phyloP scores from a whole-genome alignment of 75 land plant species.

The Isoetes taiwanensis region DNA sequence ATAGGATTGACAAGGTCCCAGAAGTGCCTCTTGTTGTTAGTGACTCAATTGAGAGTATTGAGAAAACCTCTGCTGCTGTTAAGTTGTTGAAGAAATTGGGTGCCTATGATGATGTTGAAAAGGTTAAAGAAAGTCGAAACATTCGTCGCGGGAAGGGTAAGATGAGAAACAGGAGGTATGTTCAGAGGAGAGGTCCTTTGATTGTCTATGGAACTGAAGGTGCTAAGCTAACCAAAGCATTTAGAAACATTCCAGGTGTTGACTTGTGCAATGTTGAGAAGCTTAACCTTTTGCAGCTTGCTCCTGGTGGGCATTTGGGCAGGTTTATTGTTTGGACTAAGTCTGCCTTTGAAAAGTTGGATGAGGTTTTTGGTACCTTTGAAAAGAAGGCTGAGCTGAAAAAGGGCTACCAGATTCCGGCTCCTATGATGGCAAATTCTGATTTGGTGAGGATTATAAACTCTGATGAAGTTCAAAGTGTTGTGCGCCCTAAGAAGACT shows the following conservation, averaged over 20 bases:
- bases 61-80: conserved; percentile 2
- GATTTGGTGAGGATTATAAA: conserved; percentile 13
- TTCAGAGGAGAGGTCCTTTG: conserved; percentile 10
- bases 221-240: conserved; percentile 13
- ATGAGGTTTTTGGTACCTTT: conserved; percentile 10
- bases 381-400: conserved; percentile 7
- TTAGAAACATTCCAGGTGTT: conserved; percentile 12
- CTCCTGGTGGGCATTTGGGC: conserved; percentile 10
- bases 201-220: conserved; percentile 16
- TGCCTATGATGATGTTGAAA: conserved; percentile 12
- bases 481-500: conserved; percentile 9
- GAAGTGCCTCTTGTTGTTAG: conserved; percentile 2
- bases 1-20: conserved; percentile 2
- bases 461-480: conserved; percentile 9
- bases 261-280: conserved; percentile 8
- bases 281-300: conserved; percentile 14
- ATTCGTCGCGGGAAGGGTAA: conserved; percentile 12
- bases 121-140: conserved; percentile 7
- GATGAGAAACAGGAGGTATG: conserved; percentile 10
- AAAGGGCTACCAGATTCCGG: conserved; percentile 10
- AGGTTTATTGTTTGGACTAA: conserved; percentile 12
- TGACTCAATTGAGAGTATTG: not conserved
- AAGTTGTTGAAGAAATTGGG: not conserved
- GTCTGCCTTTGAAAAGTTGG: conserved; percentile 15
- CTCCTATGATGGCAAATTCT: conserved; percentile 12